phyloP scores from a whole-genome alignment of 1,284 basidiomycete species.

The Trametes sp. region DNA sequence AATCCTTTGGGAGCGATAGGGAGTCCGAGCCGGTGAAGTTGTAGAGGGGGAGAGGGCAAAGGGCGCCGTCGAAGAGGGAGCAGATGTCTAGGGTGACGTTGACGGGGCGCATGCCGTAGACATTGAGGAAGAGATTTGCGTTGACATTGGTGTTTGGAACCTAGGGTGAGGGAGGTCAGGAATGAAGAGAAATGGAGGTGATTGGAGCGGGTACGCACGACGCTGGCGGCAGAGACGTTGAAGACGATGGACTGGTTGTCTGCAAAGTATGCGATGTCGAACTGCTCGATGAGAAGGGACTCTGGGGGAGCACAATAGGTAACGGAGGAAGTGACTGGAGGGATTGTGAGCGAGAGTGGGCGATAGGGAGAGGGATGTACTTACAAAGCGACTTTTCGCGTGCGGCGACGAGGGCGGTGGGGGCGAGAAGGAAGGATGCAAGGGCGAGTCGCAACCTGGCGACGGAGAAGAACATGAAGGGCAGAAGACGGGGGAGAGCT shows the following conservation, averaged over 20 bases:
- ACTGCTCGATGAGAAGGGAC: slow-evolving; percentile 81
- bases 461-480: slow-evolving; percentile 67
- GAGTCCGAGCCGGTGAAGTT: slow-evolving; percentile 87
- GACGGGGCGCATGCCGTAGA: slow-evolving; percentile 81
- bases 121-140: slow-evolving; percentile 81
- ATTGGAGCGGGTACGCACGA: slow-evolving; percentile 55
- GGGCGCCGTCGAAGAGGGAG: slow-evolving; percentile 73
- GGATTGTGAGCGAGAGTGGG: slow-evolving; percentile 15
- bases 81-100: slow-evolving; percentile 87
- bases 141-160: slow-evolving; percentile 79
- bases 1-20: slow-evolving; percentile 70
- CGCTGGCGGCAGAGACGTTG: slow-evolving; percentile 77
- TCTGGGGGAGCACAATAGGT: slow-evolving; percentile 87
- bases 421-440: slow-evolving; percentile 51
- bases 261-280: slow-evolving; percentile 80
- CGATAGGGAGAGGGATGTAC: slow-evolving; percentile 40
- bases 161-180: slow-evolving; percentile 49
- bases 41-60: slow-evolving; percentile 89
- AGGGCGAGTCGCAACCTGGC: slow-evolving; percentile 71
- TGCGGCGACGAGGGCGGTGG: slow-evolving; percentile 51
- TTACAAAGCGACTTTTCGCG: slow-evolving; percentile 64
- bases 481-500: slow-evolving; percentile 24
- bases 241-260: slow-evolving; percentile 76
- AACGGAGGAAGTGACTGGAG: slow-evolving; percentile 82
- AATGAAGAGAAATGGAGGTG: slow-evolving; percentile 39